Base-by-base conservation (phyloP, 768 basidiomycete genomes). In the Crepidotus variabilis region DNA sequence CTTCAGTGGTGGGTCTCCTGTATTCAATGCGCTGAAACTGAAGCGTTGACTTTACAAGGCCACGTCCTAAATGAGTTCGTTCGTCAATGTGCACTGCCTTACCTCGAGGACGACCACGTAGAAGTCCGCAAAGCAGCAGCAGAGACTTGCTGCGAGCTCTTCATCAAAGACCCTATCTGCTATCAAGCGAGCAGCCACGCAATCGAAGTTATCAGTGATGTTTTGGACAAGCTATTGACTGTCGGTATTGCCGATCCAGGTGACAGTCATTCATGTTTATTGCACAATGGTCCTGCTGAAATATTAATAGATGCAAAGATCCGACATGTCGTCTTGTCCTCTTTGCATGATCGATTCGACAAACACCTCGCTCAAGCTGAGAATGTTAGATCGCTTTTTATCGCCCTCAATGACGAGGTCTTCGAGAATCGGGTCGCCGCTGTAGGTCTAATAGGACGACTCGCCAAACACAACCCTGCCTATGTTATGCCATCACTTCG, bases 401-500 rank as follows among this genome's bases (percentile, higher is more conserved):
- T 98, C 60, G 97, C 95, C 0, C 79, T 99, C 48, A 98, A 98
- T 65, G 97, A 99, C 65, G 97, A 98, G 67, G 87, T 90, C 6
- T 98, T 95, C 71, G 88, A 90, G 50, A 97, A 97, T 67, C 86
- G 97, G 20, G 85, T 93, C 23, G 85, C 88, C n/a, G 95, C 95
- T 2, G 92, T 98, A 52, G 74, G 75, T 20, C 80, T 98, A 59
- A 98, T 99, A 57, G 97, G 97, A 0, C 86, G 97, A 23, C 82
- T 99, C 22, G 92, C 95, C 2, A 85, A 86, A 62, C 92, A 96
- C 71, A 99, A 99, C 65, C 97, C 97, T 0, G 97, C 97, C 14
- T 97, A 98, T 75, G 94, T 99, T 18, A 98, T 99, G 90, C 96
- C 97, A 8, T 94, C 93, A 2, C 77, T 99, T 21, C 83, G 97